Conservation (phyloP, 257 asterid species). For the Solanum bukasovii region DNA sequence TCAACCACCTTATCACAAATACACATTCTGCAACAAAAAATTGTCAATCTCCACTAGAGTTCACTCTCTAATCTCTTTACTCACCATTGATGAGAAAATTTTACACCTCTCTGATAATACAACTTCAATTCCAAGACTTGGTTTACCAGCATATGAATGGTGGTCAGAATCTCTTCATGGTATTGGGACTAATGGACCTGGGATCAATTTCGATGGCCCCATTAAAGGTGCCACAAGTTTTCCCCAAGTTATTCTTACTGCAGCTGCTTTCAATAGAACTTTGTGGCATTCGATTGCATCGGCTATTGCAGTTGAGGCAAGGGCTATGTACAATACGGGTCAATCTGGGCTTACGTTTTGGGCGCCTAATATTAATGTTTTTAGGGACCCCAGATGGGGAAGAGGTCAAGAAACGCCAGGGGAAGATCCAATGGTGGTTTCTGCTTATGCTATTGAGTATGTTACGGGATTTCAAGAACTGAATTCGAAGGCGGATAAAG, state of each 20-base stretch:
- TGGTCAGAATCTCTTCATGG: slow-evolving; percentile 99
- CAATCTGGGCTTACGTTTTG: slow-evolving; percentile 88
- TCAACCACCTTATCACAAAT: slow-evolving; percentile 35
- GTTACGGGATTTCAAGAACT: slow-evolving; percentile 58
- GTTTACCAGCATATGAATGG: slow-evolving; percentile 76
- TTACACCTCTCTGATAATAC: slow-evolving; percentile 56
- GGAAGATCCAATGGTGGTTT: slow-evolving; percentile 77
- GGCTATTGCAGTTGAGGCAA: slow-evolving; percentile 66
- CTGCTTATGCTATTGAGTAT: slow-evolving; percentile 61
- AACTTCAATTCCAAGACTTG: slow-evolving; percentile 51
- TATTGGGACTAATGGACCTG: slow-evolving; percentile 72
- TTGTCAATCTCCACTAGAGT: slow-evolving; percentile 44
- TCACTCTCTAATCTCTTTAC: slow-evolving; percentile 48
- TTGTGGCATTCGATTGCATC: slow-evolving; percentile 54
- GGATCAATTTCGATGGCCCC: slow-evolving; percentile 55
- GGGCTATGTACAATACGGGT: slow-evolving; percentile 64
- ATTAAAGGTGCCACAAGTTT: slow-evolving; percentile 56
- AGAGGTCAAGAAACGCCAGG: slow-evolving; percentile 98
- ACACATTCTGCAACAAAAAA: slow-evolving; percentile 58
- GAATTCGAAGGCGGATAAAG: not conserved
- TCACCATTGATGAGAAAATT: slow-evolving; percentile 65
- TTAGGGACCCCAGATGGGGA: slow-evolving; percentile 97
- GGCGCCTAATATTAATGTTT: slow-evolving; percentile 88
- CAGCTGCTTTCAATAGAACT: slow-evolving; percentile 68
- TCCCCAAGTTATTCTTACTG: slow-evolving; percentile 77